phyloP scores from a whole-genome alignment of 768 basidiomycete genomes.

The Mycena rosella region DNA sequence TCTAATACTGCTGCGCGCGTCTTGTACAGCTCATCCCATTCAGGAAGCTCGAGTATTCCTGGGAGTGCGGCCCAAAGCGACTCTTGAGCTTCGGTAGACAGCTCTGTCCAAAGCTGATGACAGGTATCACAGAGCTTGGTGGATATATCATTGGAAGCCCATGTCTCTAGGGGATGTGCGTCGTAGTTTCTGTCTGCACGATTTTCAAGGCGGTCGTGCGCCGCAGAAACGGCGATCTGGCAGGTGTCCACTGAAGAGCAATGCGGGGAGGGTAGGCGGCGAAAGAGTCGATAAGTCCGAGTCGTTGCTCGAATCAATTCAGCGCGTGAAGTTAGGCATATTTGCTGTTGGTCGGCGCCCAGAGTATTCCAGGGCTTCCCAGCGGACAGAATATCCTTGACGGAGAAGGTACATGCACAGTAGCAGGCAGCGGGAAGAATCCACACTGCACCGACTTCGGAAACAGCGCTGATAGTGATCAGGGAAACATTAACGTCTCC shows the following conservation, averaged over 20 bases:
- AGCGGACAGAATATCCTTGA: not conserved
- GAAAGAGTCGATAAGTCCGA: not conserved
- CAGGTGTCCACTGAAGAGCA: no score
- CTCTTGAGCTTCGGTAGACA: not conserved
- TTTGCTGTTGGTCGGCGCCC: not conserved
- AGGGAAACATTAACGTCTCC: not conserved
- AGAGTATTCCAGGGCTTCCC: not conserved
- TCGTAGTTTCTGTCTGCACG: no score
- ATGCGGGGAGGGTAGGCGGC: not conserved
- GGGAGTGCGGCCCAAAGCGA: not conserved
- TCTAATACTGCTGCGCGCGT: not conserved
- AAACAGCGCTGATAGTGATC: not conserved
- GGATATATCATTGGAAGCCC: no score
- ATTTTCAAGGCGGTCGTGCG: no score
- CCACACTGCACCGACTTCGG: conserved; percentile 1
- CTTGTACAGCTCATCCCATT: not conserved
- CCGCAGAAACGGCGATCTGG: no score
- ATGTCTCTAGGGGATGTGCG: no score
- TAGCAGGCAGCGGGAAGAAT: not conserved
- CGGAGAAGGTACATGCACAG: not conserved
- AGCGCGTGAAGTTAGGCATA: not conserved
- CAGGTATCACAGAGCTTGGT: no score
- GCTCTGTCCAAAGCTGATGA: no score
- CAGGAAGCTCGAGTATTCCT: not conserved
- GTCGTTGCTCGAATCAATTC: not conserved